Conservation (phyloP, 2,329 filamentous ascomycete species). For the Aspergillus fumigatiaffinis region DNA sequence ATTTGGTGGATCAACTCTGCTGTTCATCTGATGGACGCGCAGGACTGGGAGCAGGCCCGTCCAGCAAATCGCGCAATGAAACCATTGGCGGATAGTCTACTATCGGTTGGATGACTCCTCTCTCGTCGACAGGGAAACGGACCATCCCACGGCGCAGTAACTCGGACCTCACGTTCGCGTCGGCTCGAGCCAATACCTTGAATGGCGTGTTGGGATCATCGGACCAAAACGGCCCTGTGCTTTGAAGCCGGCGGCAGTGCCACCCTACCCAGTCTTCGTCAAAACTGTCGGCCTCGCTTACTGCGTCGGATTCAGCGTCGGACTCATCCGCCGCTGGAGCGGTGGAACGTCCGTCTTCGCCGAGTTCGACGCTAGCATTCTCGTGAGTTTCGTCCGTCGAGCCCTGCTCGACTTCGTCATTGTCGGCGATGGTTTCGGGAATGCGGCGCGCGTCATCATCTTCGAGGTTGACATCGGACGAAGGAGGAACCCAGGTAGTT, state of each 20-base stretch:
- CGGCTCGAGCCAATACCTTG: conserved; percentile 33
- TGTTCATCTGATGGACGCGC: not conserved
- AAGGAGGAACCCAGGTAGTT: not conserved
- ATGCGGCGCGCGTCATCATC: not conserved
- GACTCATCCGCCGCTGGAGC: not conserved
- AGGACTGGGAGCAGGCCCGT: not conserved
- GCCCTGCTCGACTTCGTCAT: conserved; percentile 10
- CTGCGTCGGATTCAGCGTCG: conserved; percentile 2
- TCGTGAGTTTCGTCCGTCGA: conserved; percentile 23
- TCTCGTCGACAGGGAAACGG: conserved; percentile 27
- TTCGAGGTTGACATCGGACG: not conserved
- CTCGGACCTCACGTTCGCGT: conserved; percentile 30
- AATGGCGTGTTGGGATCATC: conserved; percentile 36
- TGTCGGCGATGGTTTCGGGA: conserved; percentile 1
- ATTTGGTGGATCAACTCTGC: not conserved
- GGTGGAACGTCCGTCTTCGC: conserved; percentile 21
- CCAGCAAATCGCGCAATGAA: not conserved
- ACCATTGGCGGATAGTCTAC: not conserved
- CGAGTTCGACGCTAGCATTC: conserved; percentile 37
- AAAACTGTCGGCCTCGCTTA: conserved; percentile 4
- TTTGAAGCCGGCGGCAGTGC: conserved; percentile 21
- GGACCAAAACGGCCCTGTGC: conserved; percentile 23
- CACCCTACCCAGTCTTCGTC: conserved; percentile 31
- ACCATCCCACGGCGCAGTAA: conserved; percentile 24
- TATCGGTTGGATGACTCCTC: conserved; percentile 28